phyloP scores from a whole-genome alignment of 2,329 filamentous ascomycete genomes.

The Nigrospora sphaerica region DNA sequence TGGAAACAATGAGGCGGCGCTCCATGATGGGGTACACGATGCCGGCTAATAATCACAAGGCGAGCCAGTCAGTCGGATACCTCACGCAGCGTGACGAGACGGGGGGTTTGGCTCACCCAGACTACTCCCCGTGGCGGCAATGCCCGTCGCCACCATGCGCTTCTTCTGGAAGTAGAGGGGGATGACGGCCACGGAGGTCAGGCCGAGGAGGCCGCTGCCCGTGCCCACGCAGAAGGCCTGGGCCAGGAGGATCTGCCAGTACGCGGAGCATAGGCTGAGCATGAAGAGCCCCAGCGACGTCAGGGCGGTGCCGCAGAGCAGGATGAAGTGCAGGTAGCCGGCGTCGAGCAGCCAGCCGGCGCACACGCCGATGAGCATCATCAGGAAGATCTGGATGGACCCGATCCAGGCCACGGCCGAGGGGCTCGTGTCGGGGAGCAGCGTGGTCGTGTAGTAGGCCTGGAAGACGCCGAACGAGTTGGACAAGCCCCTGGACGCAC shows the following conservation, averaged over 20 bases:
- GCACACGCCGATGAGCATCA: conserved; percentile 33
- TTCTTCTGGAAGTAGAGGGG: conserved; percentile 22
- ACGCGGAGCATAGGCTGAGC: conserved; percentile 38
- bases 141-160: neutral
- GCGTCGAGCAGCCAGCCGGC: conserved; percentile 46
- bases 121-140: conserved; percentile 15
- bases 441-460: conserved; percentile 37
- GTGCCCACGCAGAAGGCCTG: conserved; percentile 44
- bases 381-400: conserved; percentile 36
- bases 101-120: too few species aligned
- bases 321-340: conserved; percentile 36
- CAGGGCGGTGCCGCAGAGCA: conserved; percentile 34
- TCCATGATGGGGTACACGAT: neutral
- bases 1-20: conserved; percentile 14
- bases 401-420: conserved; percentile 37
- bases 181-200: conserved; percentile 18
- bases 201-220: conserved; percentile 20
- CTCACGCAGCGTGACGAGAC: too few species aligned
- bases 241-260: conserved; percentile 45
- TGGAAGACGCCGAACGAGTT: conserved; percentile 47
- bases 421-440: conserved; percentile 25
- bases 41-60: too few species aligned
- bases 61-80: too few species aligned
- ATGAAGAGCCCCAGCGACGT: conserved; percentile 47
- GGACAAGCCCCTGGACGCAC: conserved; percentile 26